Base-by-base conservation (phyloP, 495 filamentous ascomycete species). In the Daldinia concentrica region DNA sequence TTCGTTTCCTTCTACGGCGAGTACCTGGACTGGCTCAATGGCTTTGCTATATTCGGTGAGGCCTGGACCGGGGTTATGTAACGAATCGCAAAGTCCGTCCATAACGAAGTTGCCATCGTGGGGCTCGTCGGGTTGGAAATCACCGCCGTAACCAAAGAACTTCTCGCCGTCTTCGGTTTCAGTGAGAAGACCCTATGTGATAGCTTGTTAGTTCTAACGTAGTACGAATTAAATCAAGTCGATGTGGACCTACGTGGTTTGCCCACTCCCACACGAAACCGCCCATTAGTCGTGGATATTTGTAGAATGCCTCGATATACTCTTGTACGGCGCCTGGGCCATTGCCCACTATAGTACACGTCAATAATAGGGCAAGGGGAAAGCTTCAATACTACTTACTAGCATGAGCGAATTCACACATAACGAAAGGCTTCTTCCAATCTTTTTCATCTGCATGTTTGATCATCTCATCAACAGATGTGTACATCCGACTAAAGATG, bases 181-280 rank as follows among this genome's bases (percentile, higher is more conserved):
- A 6, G 86, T 86, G 43, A 83, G 75, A 1, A 93, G 74, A 0
- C 91, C 90, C 81, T 82, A 43, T 26, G 11, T 1, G 51, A 27
- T 34, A 4, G 22, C 7, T 11, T 39, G 62, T 77, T 61, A 37
- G 39, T n/a, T 48, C 26, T 14, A 12, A 55, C 19, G 17, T 11
- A n/a, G 0, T 5, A 65, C 34, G 27, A 34, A 7, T 19, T 11
- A 11, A 0, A 48, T 0, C 43, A 11, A n/a, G 27, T 11, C 15
- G 3, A 7, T 8, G 30, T 30, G 8, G 1, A 68, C 81, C 72
- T 72, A 80, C 83, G 68, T 91, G 90, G 68, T 92, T 93, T 14
- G 88, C 86, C 90, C 90, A 93, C 73, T 92, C 91, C 91, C 91
- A 93, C 0, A 91, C 86, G 61, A 89, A 92, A 0, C 91, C 91